Conservation (phyloP, 2,329 filamentous ascomycete species). For the Colletotrichum incanum region DNA sequence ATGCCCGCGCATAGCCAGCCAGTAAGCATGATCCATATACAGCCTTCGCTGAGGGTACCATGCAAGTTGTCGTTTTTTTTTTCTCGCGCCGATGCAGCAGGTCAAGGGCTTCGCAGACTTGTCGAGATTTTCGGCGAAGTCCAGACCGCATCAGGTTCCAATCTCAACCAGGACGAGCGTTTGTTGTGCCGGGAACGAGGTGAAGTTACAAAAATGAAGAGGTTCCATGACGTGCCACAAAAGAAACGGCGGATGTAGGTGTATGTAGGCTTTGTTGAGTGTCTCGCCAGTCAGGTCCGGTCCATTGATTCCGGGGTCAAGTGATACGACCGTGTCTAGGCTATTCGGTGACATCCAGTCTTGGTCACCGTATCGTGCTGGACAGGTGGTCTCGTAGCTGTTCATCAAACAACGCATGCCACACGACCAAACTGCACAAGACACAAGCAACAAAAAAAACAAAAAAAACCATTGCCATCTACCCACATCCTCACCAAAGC, state of each 20-base stretch:
- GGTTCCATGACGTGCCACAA: slow-evolving; percentile 1
- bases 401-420: background rate
- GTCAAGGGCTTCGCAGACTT: background rate
- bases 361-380: background rate
- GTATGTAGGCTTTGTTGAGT: background rate
- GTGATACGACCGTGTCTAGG: background rate
- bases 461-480: background rate
- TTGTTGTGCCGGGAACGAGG: background rate
- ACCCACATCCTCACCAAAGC: slow-evolving; percentile 6
- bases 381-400: background rate
- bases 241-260: background rate
- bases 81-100: background rate
- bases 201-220: background rate
- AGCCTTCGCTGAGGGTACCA: slow-evolving; percentile 10
- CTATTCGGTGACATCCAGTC: background rate
- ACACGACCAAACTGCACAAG: background rate
- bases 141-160: background rate
- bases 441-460: background rate
- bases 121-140: background rate
- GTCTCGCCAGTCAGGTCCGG: background rate
- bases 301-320: background rate
- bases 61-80: slow-evolving; percentile 24
- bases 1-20: slow-evolving; percentile 47
- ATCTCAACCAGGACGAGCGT: background rate
- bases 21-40: slow-evolving; percentile 48